These are phyloP conservation scores for Xylaria curta DNA, from an alignment of 495 filamentous ascomycete species.

Conservation along the genomic window DNA sequence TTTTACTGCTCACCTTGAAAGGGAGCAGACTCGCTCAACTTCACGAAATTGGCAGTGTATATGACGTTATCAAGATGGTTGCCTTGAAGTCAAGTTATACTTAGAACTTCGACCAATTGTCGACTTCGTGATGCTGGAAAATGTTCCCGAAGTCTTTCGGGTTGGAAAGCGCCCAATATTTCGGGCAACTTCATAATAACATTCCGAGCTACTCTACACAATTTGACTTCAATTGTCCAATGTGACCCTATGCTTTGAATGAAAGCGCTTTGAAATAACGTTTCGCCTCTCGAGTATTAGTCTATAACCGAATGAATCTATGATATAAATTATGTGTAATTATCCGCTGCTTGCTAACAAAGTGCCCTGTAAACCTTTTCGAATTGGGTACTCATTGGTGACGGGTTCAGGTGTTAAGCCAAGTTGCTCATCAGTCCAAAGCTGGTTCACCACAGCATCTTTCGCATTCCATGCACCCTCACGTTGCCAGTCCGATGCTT, in stretches of 20 bases:
- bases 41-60: background rate
- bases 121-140: background rate
- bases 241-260: background rate
- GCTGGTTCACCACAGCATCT: background rate
- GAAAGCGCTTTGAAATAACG: background rate
- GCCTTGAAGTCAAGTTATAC: background rate
- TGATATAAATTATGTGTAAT: background rate
- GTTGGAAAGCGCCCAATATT: background rate
- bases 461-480: slow-evolving; percentile 75
- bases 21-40: background rate
- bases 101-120: background rate
- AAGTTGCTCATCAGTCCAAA: slow-evolving; percentile 19
- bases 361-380: background rate
- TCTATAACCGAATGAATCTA: background rate
- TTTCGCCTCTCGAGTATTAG: background rate
- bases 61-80: background rate
- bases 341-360: background rate
- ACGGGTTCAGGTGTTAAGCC: slow-evolving; percentile 18
- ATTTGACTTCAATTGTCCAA: background rate
- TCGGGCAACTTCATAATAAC: background rate
- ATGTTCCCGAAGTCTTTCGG: background rate
- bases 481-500: slow-evolving; percentile 73
- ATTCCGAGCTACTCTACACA: background rate
- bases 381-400: background rate
- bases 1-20: background rate